These are phyloP conservation scores for Gyrodon lividus DNA, from an alignment of 768 basidiomycete species.

Conservation along the genomic window DNA sequence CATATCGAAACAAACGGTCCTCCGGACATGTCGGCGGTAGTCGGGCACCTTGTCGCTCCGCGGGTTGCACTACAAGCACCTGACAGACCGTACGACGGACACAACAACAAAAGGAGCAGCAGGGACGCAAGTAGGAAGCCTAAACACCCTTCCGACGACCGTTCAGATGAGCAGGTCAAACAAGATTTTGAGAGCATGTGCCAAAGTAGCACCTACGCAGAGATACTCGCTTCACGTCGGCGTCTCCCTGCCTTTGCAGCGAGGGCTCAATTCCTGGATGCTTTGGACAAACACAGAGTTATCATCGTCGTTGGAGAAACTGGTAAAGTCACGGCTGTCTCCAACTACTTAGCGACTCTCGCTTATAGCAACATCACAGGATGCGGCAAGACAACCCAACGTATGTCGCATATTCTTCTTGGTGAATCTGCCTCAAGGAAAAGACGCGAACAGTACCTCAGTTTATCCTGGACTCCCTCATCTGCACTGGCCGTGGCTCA, in stretches of 20 bases:
- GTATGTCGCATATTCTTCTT: conserved; percentile 36
- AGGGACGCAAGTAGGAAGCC: conserved; percentile 2
- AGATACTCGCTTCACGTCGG: conserved; percentile 54
- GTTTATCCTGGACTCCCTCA: conserved; percentile 84
- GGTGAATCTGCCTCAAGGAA: neutral
- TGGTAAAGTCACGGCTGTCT: conserved; percentile 40
- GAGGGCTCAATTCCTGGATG: conserved; percentile 57
- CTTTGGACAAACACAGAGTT: conserved; percentile 58
- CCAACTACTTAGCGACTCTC: neutral
- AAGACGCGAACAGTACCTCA: conserved; percentile 62
- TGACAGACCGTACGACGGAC: conserved; percentile 10
- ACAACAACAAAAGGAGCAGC: neutral
- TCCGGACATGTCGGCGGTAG: conserved; percentile 69
- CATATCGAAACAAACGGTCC: conserved; percentile 65
- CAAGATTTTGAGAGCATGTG: conserved; percentile 50
- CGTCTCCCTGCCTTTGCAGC: conserved; percentile 77
- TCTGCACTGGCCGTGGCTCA: conserved; percentile 57
- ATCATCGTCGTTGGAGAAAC: conserved; percentile 91
- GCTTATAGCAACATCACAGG: conserved; percentile 39
- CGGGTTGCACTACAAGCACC: conserved; percentile 12
- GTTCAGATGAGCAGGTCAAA: conserved; percentile 49
- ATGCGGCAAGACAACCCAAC: conserved; percentile 89
- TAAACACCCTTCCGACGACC: conserved; percentile 34
- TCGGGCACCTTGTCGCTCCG: conserved; percentile 37
- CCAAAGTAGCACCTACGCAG: conserved; percentile 47